A percentile compares a stretch with the other conserved stretches of the same genome.
phyloP scores from a whole-genome alignment of 1,284 basidiomycete species.

The Boletellus deceptivus region DNA sequence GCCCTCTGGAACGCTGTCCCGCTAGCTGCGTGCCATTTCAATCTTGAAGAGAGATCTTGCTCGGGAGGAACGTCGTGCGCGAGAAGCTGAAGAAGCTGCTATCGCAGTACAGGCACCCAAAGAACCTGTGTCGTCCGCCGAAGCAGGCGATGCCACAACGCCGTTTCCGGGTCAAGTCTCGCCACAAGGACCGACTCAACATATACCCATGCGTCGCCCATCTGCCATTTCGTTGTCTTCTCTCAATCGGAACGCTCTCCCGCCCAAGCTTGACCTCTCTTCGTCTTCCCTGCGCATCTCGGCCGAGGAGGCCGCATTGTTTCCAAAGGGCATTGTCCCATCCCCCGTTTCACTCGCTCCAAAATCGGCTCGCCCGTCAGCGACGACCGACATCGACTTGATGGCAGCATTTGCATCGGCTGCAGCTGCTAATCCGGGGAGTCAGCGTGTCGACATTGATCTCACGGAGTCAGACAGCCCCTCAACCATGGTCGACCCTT shows the following conservation, averaged over 20 bases:
- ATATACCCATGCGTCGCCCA: slow-evolving; percentile 48
- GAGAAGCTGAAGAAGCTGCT: slow-evolving; percentile 45
- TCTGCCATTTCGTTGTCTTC: slow-evolving; percentile 77
- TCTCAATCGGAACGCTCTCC: slow-evolving; percentile 64
- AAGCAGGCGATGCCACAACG: slow-evolving; percentile 23
- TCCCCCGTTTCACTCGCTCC: slow-evolving; percentile 79
- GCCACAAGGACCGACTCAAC: slow-evolving; percentile 31
- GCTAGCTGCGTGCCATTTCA: slow-evolving; percentile 64
- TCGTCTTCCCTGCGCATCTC: slow-evolving; percentile 58
- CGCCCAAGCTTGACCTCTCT: slow-evolving; percentile 72
- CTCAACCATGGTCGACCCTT: slow-evolving; percentile 28
- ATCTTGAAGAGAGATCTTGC: slow-evolving; percentile 65
- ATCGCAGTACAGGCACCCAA: slow-evolving; percentile 32
- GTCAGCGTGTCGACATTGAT: slow-evolving; percentile 43
- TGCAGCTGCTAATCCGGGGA: slow-evolving; percentile 25
- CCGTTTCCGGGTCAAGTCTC: slow-evolving; percentile 20
- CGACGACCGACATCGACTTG: slow-evolving; percentile 59
- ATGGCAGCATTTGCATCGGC: slow-evolving; percentile 57
- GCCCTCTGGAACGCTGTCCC: slow-evolving; percentile 2
- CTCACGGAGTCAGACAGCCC: slow-evolving; percentile 33
- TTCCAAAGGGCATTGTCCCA: slow-evolving; percentile 52
- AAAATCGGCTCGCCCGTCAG: slow-evolving; percentile 58
- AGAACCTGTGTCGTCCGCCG: slow-evolving; percentile 30
- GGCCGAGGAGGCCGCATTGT: slow-evolving; percentile 57
- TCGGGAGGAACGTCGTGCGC: slow-evolving; percentile 55